Conservation (phyloP, 164 flowering plant genomes). For the Macadamia tetraphylla region DNA sequence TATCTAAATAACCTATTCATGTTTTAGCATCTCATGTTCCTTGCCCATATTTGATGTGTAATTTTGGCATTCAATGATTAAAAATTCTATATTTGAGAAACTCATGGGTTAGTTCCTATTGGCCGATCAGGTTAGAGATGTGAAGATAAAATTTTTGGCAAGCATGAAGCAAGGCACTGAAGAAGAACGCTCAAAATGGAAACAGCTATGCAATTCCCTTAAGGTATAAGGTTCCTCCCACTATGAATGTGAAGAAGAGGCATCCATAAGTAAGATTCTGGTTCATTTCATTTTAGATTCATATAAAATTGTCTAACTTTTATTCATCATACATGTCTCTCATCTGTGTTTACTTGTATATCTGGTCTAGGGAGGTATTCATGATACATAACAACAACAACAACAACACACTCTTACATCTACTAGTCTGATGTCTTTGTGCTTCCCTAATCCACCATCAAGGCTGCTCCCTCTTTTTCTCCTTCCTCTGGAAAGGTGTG, state of each 20-base stretch:
- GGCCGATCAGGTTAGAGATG: conserved; percentile 66
- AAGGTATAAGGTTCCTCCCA: conserved; percentile 41
- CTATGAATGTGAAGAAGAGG: background rate
- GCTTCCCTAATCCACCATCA: no score
- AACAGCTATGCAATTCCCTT: conserved; percentile 49
- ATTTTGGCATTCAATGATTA: background rate
- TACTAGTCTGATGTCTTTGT: no score
- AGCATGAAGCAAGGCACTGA: conserved; percentile 65
- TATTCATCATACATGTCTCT: no score
- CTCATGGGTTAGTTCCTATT: background rate
- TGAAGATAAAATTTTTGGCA: conserved; percentile 64
- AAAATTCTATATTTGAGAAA: background rate
- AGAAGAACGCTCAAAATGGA: conserved; percentile 73
- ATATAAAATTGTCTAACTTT: background rate
- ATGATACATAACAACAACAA: no score
- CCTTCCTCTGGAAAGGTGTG: no score
- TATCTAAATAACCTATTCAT: background rate
- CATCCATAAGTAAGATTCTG: background rate
- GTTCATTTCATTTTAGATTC: background rate
- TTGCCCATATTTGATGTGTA: background rate
- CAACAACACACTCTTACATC: no score
- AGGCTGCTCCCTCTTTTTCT: no score
- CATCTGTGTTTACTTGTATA: no score
- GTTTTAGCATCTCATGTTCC: background rate
- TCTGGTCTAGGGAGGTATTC: no score